Conservation (phyloP, 2,329 filamentous ascomycete genomes). For the Sclerotinia sclerotiorum region DNA sequence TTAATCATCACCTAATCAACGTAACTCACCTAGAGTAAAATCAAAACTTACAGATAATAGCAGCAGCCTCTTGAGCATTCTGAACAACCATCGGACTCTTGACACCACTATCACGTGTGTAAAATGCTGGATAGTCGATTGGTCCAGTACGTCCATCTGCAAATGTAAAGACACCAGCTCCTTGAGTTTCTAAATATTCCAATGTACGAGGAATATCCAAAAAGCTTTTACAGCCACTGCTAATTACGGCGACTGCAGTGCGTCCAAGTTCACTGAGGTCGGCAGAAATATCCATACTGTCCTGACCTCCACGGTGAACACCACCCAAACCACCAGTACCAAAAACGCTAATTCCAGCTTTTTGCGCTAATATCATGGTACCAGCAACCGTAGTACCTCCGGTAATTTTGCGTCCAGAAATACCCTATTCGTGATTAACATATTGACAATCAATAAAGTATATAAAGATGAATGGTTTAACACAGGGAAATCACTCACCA, state of each 20-base stretch:
- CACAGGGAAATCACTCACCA: slow-evolving; percentile 52
- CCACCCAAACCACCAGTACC: slow-evolving; percentile 93
- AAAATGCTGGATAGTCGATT: slow-evolving; percentile 91
- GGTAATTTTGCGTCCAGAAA: slow-evolving; percentile 67
- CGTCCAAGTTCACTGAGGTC: slow-evolving; percentile 92
- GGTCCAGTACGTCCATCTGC: slow-evolving; percentile 71
- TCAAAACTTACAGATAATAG: slow-evolving; percentile 67
- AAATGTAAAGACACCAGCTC: slow-evolving; percentile 85
- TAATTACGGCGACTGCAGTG: slow-evolving; percentile 83
- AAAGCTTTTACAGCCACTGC: slow-evolving; percentile 93
- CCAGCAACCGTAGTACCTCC: slow-evolving; percentile 92
- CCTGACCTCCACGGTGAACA: slow-evolving; percentile 85
- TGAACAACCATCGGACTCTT: slow-evolving; percentile 74
- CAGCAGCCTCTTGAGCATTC: slow-evolving; percentile 78
- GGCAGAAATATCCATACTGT: slow-evolving; percentile 88
- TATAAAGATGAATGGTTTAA: background rate
- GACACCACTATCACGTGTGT: slow-evolving; percentile 80
- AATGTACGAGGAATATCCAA: slow-evolving; percentile 87
- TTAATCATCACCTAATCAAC: background rate
- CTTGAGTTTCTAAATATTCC: slow-evolving; percentile 71
- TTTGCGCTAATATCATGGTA: slow-evolving; percentile 84
- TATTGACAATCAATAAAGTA: slow-evolving; percentile 1
- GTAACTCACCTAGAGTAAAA: background rate
- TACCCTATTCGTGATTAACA: slow-evolving; percentile 48
- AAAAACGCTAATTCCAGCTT: slow-evolving; percentile 89